phyloP scores from a whole-genome alignment of 768 basidiomycete species.

The Collybiopsis luxurians region DNA sequence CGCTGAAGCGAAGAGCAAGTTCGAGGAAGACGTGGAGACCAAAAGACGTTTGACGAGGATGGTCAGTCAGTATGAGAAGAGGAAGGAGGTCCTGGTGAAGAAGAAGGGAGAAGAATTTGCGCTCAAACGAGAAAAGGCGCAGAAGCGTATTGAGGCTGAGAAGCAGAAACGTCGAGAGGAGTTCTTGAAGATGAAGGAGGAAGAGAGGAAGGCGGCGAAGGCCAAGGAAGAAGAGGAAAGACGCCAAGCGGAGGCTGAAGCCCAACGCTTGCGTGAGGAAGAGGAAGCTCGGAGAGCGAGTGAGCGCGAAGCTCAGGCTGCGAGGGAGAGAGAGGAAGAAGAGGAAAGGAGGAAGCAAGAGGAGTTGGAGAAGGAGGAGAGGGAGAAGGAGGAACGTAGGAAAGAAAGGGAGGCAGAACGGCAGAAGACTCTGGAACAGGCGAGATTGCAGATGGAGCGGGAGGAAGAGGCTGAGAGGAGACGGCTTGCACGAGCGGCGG shows the following conservation, averaged over 20 bases:
- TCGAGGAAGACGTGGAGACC: constrained; percentile 64
- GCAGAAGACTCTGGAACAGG: constrained; percentile 49
- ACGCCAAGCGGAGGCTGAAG: constrained; percentile 45
- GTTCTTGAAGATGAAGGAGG: constrained; percentile 58
- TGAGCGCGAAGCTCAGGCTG: not conserved
- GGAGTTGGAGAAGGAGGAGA: not conserved
- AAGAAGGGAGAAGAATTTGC: constrained; percentile 67
- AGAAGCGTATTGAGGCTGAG: constrained; percentile 77
- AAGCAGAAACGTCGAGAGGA: constrained; percentile 67
- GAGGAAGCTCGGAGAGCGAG: not conserved
- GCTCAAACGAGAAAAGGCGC: constrained; percentile 52
- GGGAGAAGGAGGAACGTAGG: constrained; percentile 48
- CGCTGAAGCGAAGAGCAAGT: constrained; percentile 52
- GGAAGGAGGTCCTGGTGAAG: constrained; percentile 46
- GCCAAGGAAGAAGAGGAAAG: constrained; percentile 45
- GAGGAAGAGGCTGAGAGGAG: constrained; percentile 70
- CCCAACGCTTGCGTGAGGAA: constrained; percentile 12
- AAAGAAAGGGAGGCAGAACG: constrained; percentile 57
- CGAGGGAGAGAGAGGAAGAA: not conserved
- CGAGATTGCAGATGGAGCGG: constrained; percentile 57
- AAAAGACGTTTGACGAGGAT: constrained; percentile 78
- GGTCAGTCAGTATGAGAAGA: constrained; percentile 60
- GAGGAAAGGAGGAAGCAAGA: not conserved
- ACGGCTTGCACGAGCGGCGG: constrained; percentile 32
- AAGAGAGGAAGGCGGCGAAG: constrained; percentile 45